Conservation (phyloP, 2,329 filamentous ascomycete species). For the Monilinia polystroma region DNA sequence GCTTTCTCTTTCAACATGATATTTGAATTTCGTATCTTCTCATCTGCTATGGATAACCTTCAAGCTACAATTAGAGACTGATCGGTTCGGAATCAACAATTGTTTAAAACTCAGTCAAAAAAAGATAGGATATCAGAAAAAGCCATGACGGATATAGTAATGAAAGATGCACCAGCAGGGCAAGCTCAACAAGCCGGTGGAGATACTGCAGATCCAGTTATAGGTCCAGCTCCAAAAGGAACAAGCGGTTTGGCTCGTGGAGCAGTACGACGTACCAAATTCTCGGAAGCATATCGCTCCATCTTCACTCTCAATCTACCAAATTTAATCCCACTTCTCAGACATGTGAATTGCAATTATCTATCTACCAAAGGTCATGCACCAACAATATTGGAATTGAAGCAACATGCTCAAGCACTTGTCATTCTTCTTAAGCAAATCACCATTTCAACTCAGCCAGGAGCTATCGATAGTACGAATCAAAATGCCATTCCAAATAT, state of each 20-base stretch:
- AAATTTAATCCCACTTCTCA: constrained; percentile 32
- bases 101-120: not conserved
- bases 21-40: not conserved
- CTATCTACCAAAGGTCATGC: constrained; percentile 52
- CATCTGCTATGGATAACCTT: not conserved
- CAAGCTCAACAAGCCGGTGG: not conserved
- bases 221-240: constrained; percentile 2
- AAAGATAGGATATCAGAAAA: not conserved
- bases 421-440: constrained; percentile 52
- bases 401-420: constrained; percentile 60
- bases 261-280: constrained; percentile 19
- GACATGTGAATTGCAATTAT: constrained; percentile 58
- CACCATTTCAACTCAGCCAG: constrained; percentile 42
- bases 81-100: not conserved
- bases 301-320: constrained; percentile 24
- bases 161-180: constrained; percentile 12
- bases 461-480: constrained; percentile 34
- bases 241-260: constrained; percentile 9
- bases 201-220: not conserved
- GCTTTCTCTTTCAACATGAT: constrained; percentile 16
- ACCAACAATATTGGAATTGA: constrained; percentile 57
- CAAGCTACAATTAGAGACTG: not conserved
- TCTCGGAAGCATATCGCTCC: constrained; percentile 30
- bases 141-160: constrained; percentile 8
- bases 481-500: not conserved